Percentiles rank a stretch among this genome's conserved stretches.
Evolutionary conservation across 345 rosid genomes (phyloP).

Genomic region (Citrus mangshanensis): DNA sequence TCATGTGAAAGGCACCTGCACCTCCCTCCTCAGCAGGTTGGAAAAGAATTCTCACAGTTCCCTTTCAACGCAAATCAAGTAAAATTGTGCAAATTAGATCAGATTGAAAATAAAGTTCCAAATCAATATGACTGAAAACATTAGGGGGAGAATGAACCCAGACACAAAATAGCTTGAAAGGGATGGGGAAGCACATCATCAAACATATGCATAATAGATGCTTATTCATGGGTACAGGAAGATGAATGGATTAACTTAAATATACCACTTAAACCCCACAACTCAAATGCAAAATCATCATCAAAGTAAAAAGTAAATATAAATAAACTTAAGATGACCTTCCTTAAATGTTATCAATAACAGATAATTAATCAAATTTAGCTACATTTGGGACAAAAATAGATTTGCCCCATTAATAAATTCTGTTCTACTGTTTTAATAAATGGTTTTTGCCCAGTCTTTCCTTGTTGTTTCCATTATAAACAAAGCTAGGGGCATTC

Average conservation of each 20-base stretch:
- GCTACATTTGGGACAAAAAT: not conserved
- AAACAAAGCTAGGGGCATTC: not conserved
- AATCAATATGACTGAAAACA: not conserved
- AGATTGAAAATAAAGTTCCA: not conserved
- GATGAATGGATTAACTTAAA: not conserved
- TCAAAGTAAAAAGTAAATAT: not conserved
- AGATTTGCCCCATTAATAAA: not conserved
- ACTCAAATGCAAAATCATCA: not conserved
- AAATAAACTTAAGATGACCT: not conserved
- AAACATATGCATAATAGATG: not conserved
- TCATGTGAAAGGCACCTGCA: slow-evolving; percentile 82
- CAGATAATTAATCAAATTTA: not conserved
- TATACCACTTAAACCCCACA: not conserved
- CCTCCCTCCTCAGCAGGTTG: slow-evolving; percentile 96
- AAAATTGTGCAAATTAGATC: slow-evolving; percentile 4
- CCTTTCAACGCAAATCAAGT: slow-evolving; percentile 41
- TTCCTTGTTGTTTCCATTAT: not conserved
- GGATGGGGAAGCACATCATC: not conserved
- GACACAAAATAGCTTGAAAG: not conserved
- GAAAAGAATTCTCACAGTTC: slow-evolving; percentile 81
- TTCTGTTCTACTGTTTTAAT: not conserved
- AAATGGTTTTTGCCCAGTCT: not conserved
- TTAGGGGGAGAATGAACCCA: not conserved
- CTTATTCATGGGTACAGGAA: not conserved
- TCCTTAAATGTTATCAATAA: not conserved